phyloP scores from a whole-genome alignment of 495 filamentous ascomycete genomes.

The Penicillium odoratum region DNA sequence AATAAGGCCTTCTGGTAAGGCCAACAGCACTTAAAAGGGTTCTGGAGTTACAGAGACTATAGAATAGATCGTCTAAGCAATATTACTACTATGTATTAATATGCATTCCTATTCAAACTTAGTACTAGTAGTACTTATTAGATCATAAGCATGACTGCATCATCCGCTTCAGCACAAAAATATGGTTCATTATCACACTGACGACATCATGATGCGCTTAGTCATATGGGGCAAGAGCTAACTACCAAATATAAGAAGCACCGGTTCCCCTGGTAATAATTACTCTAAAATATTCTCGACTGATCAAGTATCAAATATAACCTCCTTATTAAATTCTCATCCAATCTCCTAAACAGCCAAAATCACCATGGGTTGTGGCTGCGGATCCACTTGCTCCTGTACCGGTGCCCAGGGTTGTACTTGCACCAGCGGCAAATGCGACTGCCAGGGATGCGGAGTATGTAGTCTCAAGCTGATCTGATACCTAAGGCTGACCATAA shows the following conservation, averaged over 20 bases:
- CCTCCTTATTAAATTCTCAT: neutral
- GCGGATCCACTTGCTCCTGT: slow-evolving; percentile 42
- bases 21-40: too few relatives aligned
- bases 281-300: neutral
- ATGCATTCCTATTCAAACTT: neutral
- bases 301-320: neutral
- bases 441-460: slow-evolving; percentile 51
- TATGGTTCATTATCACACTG: slow-evolving; percentile 19
- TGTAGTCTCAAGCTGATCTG: slow-evolving; percentile 16
- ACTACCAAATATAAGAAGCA: slow-evolving; percentile 10
- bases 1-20: too few relatives aligned
- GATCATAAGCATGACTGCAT: neutral
- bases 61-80: too few relatives aligned
- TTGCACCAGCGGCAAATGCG: slow-evolving; percentile 36
- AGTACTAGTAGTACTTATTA: neutral
- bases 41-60: too few relatives aligned
- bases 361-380: slow-evolving; percentile 41
- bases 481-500: neutral
- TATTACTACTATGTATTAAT: too few relatives aligned
- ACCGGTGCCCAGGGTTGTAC: slow-evolving; percentile 38
- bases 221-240: slow-evolving; percentile 2
- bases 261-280: neutral
- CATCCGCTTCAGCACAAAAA: neutral
- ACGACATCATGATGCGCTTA: slow-evolving; percentile 28
- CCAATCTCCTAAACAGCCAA: neutral